These are phyloP conservation scores for Sisymbrium altissimum DNA, from an alignment of 345 rosid species.

Conservation along the genomic window DNA sequence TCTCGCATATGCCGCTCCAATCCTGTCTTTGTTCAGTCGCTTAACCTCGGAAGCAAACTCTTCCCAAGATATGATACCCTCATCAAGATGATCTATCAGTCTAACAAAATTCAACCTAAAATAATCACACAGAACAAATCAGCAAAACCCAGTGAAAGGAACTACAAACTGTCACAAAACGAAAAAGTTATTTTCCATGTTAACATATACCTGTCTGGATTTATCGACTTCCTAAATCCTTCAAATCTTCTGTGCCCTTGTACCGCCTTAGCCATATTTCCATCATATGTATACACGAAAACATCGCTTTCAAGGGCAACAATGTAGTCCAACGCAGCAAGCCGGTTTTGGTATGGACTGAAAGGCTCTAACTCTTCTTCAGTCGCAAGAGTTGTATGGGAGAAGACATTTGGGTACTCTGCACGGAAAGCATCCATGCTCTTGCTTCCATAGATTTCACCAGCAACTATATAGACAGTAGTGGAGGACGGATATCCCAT, in stretches of 20 bases:
- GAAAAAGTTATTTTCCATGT: not conserved
- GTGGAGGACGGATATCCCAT: conserved; percentile 93
- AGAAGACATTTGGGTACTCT: conserved; percentile 81
- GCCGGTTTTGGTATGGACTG: conserved; percentile 73
- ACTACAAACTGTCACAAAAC: not conserved
- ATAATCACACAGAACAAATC: conserved; percentile 16
- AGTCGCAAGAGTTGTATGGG: conserved; percentile 79
- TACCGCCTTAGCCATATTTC: conserved; percentile 98
- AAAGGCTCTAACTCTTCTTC: conserved; percentile 79
- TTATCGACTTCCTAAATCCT: conserved; percentile 81
- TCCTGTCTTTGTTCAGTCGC: conserved; percentile 58
- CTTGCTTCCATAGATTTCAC: conserved; percentile 72
- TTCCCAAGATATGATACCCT: conserved; percentile 59
- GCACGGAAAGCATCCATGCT: conserved; percentile 71
- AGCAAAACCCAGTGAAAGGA: not conserved
- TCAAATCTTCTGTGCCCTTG: conserved; percentile 88
- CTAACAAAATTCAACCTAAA: conserved; percentile 65
- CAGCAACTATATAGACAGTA: conserved; percentile 87
- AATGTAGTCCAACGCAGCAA: conserved; percentile 88
- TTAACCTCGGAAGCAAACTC: conserved; percentile 69
- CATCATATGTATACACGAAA: conserved; percentile 87
- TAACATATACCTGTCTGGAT: conserved; percentile 65
- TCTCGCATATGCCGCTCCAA: conserved; percentile 73
- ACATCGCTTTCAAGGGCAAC: conserved; percentile 93
- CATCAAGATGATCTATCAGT: conserved; percentile 70